A percentile compares a stretch with the other conserved stretches of the same genome.
phyloP scores from a whole-genome alignment of 495 filamentous ascomycete genomes.

The Penicillium fimorum region DNA sequence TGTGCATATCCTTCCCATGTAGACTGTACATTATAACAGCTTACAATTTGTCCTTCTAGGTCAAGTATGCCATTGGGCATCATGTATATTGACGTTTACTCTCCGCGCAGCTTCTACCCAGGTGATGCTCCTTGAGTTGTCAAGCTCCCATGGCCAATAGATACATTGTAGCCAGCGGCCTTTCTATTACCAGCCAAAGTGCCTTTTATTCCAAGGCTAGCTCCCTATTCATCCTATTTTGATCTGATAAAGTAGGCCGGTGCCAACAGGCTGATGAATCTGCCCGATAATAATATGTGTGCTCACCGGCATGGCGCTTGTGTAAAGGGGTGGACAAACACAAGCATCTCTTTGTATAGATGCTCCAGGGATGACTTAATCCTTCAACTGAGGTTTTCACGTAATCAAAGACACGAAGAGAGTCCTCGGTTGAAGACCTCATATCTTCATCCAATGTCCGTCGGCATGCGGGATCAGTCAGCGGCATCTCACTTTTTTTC shows the following conservation, averaged over 20 bases:
- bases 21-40: neutral
- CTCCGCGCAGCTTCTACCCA: neutral
- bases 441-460: constrained; percentile 3
- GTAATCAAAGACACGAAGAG: neutral
- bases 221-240: neutral
- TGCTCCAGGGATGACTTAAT: neutral
- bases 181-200: neutral
- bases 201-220: neutral
- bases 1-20: neutral
- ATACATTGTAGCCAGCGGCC: neutral
- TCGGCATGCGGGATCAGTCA: constrained; percentile 27
- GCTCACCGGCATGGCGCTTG: neutral
- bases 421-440: neutral
- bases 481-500: constrained; percentile 24
- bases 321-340: neutral
- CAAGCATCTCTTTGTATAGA: neutral
- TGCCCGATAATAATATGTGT: neutral
- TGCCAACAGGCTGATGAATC: neutral
- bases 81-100: neutral
- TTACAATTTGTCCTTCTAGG: neutral
- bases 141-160: neutral
- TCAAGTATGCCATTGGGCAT: neutral
- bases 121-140: neutral
- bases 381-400: neutral
- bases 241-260: neutral